phyloP scores from a whole-genome alignment of 2,329 filamentous ascomycete genomes.

The Diaporthe sp. region DNA sequence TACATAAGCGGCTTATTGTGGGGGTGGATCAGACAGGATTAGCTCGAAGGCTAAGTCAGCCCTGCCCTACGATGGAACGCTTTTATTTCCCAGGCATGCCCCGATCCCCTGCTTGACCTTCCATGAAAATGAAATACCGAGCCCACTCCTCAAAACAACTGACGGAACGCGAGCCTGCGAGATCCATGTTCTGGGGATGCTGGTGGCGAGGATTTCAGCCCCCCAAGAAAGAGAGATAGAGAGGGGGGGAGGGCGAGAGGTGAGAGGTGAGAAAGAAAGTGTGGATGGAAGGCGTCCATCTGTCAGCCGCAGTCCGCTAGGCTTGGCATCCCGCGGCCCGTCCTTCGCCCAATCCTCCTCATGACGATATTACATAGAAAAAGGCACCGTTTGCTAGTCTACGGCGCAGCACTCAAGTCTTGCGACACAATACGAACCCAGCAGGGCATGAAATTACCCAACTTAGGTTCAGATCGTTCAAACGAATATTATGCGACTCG shows the following conservation, averaged over 20 bases:
- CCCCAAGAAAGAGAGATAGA: not conserved
- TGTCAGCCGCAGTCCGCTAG: slow-evolving; percentile 27
- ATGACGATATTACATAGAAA: not conserved
- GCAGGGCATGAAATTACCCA: not conserved
- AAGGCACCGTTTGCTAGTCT: slow-evolving; percentile 2
- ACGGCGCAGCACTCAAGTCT: not conserved
- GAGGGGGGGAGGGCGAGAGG: not conserved
- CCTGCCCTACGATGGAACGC: not conserved
- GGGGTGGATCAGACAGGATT: slow-evolving; percentile 9
- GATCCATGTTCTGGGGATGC: too few species aligned
- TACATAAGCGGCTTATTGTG: slow-evolving; percentile 9
- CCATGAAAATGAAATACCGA: not conserved
- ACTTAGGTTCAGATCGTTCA: not conserved
- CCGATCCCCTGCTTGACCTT: not conserved
- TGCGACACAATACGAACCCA: not conserved
- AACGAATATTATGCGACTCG: too few species aligned
- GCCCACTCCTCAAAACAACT: not conserved
- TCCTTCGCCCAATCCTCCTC: slow-evolving; percentile 17
- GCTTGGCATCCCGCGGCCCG: slow-evolving; percentile 28
- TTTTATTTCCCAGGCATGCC: not conserved
- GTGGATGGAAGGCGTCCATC: not conserved
- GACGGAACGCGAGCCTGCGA: not conserved
- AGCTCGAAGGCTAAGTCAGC: slow-evolving; percentile 6
- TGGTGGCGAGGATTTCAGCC: not conserved
- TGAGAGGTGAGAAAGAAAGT: not conserved